Evolutionary conservation across 257 asterid genomes (phyloP).

Genomic region (Ilex asprella): DNA sequence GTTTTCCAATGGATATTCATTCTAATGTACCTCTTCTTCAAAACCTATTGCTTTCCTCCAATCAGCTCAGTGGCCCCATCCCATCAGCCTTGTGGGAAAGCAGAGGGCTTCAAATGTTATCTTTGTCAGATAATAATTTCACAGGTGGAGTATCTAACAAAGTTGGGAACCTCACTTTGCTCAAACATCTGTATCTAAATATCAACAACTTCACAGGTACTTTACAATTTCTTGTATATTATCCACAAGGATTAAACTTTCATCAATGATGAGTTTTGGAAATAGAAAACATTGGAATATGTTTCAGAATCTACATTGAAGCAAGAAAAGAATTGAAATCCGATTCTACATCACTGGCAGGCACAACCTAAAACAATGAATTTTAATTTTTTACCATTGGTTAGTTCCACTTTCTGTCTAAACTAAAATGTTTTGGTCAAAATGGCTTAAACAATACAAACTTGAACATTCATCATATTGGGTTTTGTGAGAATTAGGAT

Average conservation of each 20-base stretch:
- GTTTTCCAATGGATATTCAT: neutral
- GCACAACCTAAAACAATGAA: neutral
- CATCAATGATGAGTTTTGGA: neutral
- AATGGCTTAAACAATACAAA: no score
- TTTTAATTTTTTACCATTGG: no score
- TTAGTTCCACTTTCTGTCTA: no score
- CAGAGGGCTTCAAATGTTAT: neutral
- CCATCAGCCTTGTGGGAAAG: neutral
- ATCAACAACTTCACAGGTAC: neutral
- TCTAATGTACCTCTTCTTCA: neutral
- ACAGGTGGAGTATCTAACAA: neutral
- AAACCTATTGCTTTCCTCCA: neutral
- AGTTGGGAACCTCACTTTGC: neutral
- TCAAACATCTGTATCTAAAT: neutral
- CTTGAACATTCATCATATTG: no score
- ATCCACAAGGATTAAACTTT: neutral
- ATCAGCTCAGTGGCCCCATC: neutral
- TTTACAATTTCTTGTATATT: neutral
- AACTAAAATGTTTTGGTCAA: no score
- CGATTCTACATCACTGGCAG: neutral
- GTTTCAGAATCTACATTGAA: no score
- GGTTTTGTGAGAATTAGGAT: no score
- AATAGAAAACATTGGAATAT: no score
- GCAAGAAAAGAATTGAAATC: neutral
- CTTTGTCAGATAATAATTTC: neutral